phyloP scores from a whole-genome alignment of 2,329 filamentous ascomycete genomes.

The Sporothrix inflata region DNA sequence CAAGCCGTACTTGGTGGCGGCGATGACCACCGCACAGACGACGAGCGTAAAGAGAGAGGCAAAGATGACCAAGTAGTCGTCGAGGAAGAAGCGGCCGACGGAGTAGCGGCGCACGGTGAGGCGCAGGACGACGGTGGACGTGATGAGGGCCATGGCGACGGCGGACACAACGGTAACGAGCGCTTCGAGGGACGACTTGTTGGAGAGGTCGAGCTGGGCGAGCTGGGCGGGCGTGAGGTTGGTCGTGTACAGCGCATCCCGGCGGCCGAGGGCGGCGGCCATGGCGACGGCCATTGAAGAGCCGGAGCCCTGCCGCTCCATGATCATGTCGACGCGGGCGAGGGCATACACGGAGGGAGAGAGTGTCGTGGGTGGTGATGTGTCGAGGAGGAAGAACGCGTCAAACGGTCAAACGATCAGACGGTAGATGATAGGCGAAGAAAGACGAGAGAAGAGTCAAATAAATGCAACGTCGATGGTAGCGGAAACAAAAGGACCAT shows the following conservation, averaged over 20 bases:
- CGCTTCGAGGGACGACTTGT: slow-evolving; percentile 32
- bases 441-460: neutral
- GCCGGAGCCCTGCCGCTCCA: slow-evolving; percentile 17
- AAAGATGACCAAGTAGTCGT: slow-evolving; percentile 36
- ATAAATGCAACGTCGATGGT: neutral
- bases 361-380: neutral
- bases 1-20: slow-evolving; percentile 35
- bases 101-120: slow-evolving; percentile 33
- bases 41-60: slow-evolving; percentile 36
- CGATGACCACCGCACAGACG: slow-evolving; percentile 32
- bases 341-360: neutral
- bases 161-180: slow-evolving; percentile 32
- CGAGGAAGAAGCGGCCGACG: slow-evolving; percentile 35
- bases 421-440: neutral
- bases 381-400: neutral
- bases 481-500: neutral
- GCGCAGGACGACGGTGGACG: slow-evolving; percentile 33
- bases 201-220: slow-evolving; percentile 33
- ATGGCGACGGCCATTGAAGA: neutral
- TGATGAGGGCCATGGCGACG: slow-evolving; percentile 35
- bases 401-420: no score
- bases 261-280: slow-evolving; percentile 1
- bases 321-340: neutral
- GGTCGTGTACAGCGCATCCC: neutral
- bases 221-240: slow-evolving; percentile 30